Evolutionary conservation across 495 filamentous ascomycete species (phyloP), one percentile per base, ranked within the genome.

Genomic region (Sordaria brevicollis): DNA sequence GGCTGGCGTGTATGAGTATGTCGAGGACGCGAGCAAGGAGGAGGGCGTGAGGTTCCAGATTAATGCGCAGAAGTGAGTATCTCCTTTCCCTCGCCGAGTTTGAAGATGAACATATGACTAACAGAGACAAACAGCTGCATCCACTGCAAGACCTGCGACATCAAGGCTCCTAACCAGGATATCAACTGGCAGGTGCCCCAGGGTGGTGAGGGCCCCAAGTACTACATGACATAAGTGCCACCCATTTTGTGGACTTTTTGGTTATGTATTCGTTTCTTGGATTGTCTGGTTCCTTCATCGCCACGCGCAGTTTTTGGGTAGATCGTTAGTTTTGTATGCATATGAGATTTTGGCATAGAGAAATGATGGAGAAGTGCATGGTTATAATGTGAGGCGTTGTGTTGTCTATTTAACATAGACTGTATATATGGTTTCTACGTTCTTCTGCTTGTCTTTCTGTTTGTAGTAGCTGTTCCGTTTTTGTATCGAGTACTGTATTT

Each of bases 91-190:
- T 39, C 66, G 11, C 67, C 35, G 39, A n/a, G 10, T 35, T 31
- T 19, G 5, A 13, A 21, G 2, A 21, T 19, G 67, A 49, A 11
- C 11, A 54, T 70, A 35, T n/a, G n/a, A n/a, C 69, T 73, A 29
- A 70, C 66, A 9, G 25, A 25, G 9, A 1, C 2, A 57, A 7
- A 29, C 35, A 96, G 94, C 80, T 99, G 95, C 79, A 95, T 99
- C 69, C 95, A 99, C 81, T 99, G 95, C 84, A 99, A 99, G 87
- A 98, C 95, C 4, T 99, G 95, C 77, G 95, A 99, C 80, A 98
- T 99, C 79, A 99, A 99, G 83, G 94, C 90, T 13, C 95, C 95
- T 3, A 87, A 89, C 66, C 95, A 99, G 81, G 95, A 97, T 79
- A 98, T 98, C 79, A 96, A 96, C 81, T 97, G 94, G 93, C 86